phyloP scores from a whole-genome alignment of 805 yeast genomes.

The Kazachstania viticola region DNA sequence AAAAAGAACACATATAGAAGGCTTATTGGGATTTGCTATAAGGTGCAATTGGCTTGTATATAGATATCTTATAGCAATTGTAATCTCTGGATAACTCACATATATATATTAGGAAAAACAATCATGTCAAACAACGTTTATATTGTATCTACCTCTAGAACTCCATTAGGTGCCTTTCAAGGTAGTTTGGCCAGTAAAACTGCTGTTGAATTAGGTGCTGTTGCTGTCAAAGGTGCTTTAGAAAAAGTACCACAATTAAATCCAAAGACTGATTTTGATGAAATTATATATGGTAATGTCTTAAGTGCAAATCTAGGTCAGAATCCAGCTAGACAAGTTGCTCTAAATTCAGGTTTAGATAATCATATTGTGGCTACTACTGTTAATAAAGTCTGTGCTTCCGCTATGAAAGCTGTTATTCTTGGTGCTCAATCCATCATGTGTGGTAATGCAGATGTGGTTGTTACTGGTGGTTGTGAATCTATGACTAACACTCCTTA shows the following conservation, averaged over 20 bases:
- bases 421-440: constrained; percentile 82
- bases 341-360: constrained; percentile 77
- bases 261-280: constrained; percentile 63
- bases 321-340: constrained; percentile 97
- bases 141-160: constrained; percentile 84
- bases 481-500: constrained; percentile 95
- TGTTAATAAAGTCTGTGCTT: constrained; percentile 93
- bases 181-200: constrained; percentile 67
- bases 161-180: constrained; percentile 93
- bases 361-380: constrained; percentile 77
- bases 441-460: constrained; percentile 83
- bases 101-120: background rate
- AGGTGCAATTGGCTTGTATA: too few relatives aligned
- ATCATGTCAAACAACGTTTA: constrained; percentile 46
- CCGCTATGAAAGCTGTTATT: constrained; percentile 87
- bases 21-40: too few relatives aligned
- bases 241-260: constrained; percentile 72
- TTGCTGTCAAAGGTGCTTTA: constrained; percentile 83
- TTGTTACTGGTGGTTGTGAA: constrained; percentile 96
- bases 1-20: too few relatives aligned
- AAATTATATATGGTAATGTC: constrained; percentile 86
- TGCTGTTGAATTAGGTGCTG: constrained; percentile 81
- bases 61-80: too few relatives aligned
- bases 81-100: background rate
- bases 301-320: constrained; percentile 90